These are phyloP conservation scores for Sphaerulina musiva DNA, from an alignment of 2,329 filamentous ascomycete species.

Conservation along the genomic window DNA sequence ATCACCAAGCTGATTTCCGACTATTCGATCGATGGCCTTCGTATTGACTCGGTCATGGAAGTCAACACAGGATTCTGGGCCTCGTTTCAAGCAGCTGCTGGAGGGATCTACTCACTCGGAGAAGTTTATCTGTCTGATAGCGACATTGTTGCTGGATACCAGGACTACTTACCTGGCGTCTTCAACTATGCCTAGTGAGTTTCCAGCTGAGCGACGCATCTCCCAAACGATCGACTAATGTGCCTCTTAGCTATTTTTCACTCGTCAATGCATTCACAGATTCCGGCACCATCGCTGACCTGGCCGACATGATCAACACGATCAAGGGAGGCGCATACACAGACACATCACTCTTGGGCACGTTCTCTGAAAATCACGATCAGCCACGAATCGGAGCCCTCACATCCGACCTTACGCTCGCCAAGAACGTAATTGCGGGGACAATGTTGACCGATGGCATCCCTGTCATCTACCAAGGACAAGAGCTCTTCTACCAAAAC, in stretches of 20 bases:
- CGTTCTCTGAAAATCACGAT: constrained; percentile 38
- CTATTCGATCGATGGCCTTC: constrained; percentile 55
- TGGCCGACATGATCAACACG: constrained; percentile 32
- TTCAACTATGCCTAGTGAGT: constrained; percentile 43
- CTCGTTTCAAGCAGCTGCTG: constrained; percentile 32
- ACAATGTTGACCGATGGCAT: constrained; percentile 57
- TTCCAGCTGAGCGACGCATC: not conserved
- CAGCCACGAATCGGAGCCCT: constrained; percentile 39
- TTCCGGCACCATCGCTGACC: constrained; percentile 35
- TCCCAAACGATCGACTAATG: not conserved
- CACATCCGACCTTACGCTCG: constrained; percentile 49
- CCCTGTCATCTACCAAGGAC: constrained; percentile 59
- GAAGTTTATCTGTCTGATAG: constrained; percentile 40
- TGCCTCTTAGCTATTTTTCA: constrained; percentile 32
- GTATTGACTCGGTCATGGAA: constrained; percentile 46
- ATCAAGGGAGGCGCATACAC: constrained; percentile 33
- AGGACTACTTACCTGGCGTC: constrained; percentile 41
- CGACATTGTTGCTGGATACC: constrained; percentile 38
- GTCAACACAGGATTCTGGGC: constrained; percentile 41
- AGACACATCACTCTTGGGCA: constrained; percentile 36
- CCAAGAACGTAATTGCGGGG: constrained; percentile 57
- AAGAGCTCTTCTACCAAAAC: constrained; percentile 53
- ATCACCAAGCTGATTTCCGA: constrained; percentile 51
- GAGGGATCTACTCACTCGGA: constrained; percentile 41
- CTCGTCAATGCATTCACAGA: constrained; percentile 35